Percentiles rank a stretch among this genome's conserved stretches.
These are phyloP conservation scores for Sphagnum contortum DNA, from an alignment of 225 moss, liverwort and hornwort species.

Conservation along the genomic window DNA sequence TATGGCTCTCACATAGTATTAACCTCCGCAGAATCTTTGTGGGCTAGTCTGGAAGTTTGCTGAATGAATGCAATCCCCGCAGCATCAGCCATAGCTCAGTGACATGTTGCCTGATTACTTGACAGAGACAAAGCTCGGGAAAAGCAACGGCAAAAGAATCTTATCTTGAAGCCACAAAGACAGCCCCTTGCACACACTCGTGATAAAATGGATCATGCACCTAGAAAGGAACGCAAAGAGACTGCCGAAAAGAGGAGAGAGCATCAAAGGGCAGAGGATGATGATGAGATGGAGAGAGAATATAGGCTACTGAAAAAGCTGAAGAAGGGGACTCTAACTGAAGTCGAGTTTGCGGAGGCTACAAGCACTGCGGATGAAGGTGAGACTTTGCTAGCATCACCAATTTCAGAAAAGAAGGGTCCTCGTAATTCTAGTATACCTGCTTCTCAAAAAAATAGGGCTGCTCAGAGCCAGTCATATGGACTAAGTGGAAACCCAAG, in stretches of 20 bases:
- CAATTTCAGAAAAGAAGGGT: too few relatives aligned
- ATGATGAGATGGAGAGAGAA: constrained; percentile 83
- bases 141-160: constrained; percentile 81
- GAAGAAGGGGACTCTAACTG: constrained; percentile 70
- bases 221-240: constrained; percentile 54
- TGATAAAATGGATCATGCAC: constrained; percentile 5
- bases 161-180: constrained; percentile 30
- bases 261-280: constrained; percentile 55
- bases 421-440: too few relatives aligned
- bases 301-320: constrained; percentile 83
- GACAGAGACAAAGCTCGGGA: constrained; percentile 82
- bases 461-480: too few relatives aligned
- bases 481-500: too few relatives aligned
- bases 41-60: too few relatives aligned
- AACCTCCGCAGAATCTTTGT: too few relatives aligned
- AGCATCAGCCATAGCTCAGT: too few relatives aligned
- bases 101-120: too few relatives aligned
- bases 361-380: constrained; percentile 16
- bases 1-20: too few relatives aligned
- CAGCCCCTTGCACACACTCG: constrained; percentile 12
- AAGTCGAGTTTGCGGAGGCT: constrained; percentile 53
- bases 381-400: too few relatives aligned
- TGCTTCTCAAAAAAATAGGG: too few relatives aligned
- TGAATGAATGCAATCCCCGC: too few relatives aligned
- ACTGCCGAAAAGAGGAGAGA: constrained; percentile 68